Percentiles rank a stretch among this genome's conserved stretches.
Evolutionary conservation across 495 filamentous ascomycete genomes (phyloP).

Genomic region (Clavariopsis aquatica): DNA sequence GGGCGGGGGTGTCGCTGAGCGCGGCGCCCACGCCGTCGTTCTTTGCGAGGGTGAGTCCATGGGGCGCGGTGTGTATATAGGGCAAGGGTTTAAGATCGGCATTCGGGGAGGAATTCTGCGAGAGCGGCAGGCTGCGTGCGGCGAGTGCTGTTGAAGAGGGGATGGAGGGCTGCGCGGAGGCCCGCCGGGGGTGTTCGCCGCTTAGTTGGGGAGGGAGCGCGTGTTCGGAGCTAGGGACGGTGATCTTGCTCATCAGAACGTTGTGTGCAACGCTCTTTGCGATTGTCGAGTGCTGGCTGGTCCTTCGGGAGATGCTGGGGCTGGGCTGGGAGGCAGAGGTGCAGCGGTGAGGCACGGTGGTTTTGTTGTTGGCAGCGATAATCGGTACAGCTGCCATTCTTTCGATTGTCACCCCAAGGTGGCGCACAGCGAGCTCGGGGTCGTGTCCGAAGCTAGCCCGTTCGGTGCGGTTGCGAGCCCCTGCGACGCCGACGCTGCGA

Average conservation of each 20-base stretch:
- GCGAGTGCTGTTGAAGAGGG: not conserved
- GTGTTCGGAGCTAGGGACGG: slow-evolving; percentile 33
- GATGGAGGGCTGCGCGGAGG: slow-evolving; percentile 8
- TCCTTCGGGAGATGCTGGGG: slow-evolving; percentile 15
- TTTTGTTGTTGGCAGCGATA: not conserved
- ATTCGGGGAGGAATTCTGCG: slow-evolving; percentile 12
- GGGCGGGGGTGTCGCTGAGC: slow-evolving; percentile 67
- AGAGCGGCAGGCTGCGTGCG: not conserved
- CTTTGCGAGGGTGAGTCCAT: slow-evolving; percentile 35
- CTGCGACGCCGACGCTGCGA: too few species aligned
- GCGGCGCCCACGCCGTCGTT: slow-evolving; percentile 56
- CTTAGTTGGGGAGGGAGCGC: slow-evolving; percentile 14
- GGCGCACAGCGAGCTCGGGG: not conserved
- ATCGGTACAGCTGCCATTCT: slow-evolving; percentile 1
- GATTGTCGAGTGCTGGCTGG: slow-evolving; percentile 45
- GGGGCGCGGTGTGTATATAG: slow-evolving; percentile 14
- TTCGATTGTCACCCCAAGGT: not conserved
- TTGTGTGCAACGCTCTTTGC: slow-evolving; percentile 65
- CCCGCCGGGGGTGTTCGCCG: slow-evolving; percentile 15
- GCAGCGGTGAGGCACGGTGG: slow-evolving; percentile 3
- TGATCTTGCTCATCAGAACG: slow-evolving; percentile 58
- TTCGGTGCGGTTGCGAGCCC: too few species aligned
- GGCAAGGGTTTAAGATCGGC: slow-evolving; percentile 32
- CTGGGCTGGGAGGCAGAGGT: slow-evolving; percentile 9
- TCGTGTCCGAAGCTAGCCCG: not conserved